Percentiles rank a stretch among this genome's conserved stretches.
phyloP scores from a whole-genome alignment of 805 yeast genomes.

The Helenozyma rhizophorensis region DNA sequence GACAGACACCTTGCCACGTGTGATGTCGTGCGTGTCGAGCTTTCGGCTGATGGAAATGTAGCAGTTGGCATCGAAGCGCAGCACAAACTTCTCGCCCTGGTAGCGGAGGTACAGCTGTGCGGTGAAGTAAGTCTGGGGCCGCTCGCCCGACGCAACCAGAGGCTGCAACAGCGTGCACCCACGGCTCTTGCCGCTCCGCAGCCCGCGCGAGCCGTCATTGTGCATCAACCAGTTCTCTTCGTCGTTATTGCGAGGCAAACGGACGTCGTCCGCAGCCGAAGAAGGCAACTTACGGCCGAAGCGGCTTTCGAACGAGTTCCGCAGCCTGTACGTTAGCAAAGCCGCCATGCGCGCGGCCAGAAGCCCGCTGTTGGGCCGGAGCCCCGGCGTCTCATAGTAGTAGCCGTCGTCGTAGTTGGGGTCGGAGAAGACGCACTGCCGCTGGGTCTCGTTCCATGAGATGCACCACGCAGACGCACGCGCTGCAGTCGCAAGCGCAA shows the following conservation, averaged over 20 bases:
- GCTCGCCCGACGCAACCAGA: constrained; percentile 14
- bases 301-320: constrained; percentile 86
- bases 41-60: constrained; percentile 92
- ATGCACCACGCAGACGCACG: constrained; percentile 98
- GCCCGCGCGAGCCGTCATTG: constrained; percentile 68
- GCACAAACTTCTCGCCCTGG: constrained; percentile 87
- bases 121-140: constrained; percentile 68
- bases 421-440: constrained; percentile 93
- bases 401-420: constrained; percentile 92
- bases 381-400: constrained; percentile 51
- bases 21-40: constrained; percentile 90
- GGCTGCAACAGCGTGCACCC: neutral
- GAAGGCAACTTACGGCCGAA: constrained; percentile 71
- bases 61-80: constrained; percentile 93
- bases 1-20: constrained; percentile 60
- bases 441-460: constrained; percentile 97
- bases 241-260: constrained; percentile 44
- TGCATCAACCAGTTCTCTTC: constrained; percentile 83
- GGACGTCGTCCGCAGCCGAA: constrained; percentile 17
- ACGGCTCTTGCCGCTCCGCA: constrained; percentile 7
- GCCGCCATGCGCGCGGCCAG: constrained; percentile 99
- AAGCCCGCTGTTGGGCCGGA: constrained; percentile 77
- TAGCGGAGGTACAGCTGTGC: constrained; percentile 94
- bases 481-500: constrained; percentile 91
- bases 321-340: constrained; percentile 81